Base-by-base conservation (phyloP, 2,329 filamentous ascomycete genomes). In the Epicoccum sorghinum region DNA sequence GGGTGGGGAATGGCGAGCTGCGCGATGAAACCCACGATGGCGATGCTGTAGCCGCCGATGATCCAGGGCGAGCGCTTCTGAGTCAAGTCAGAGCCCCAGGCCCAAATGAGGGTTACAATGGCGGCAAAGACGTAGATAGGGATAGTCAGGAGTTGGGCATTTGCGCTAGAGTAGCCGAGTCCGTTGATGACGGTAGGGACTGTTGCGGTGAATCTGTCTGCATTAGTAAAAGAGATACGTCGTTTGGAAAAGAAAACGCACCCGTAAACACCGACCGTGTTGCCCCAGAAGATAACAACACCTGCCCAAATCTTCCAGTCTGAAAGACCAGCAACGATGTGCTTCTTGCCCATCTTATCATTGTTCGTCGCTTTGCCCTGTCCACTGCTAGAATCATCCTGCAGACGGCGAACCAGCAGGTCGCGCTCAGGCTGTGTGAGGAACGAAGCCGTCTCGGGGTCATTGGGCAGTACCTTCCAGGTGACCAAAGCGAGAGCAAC, bases 21-120 rank as follows among this genome's bases (percentile, higher is more conserved):
- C 33, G 86, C 79, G 49, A 80, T 77, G 68, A 84, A 87, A 10
- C 84, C 85, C 25, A 81, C 68, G 0, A 79, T 79, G 9, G 81
- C 78, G 45, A 86, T 73, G 22, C 72, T 57, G 43, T 80, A 78
- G 8, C 82, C 82, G 3, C 72, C 61, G 12, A 86, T 76, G 32
- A 81, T 80, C 72, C 86, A 86, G 9, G 74, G 73, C 55, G 80
- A 86, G 0, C 84, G 80, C 54, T 81, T 79, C 36, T 77, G 79
- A 3, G 80, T 67, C 0, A 76, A 69, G 60, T 86, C 83, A 1
- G 82, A 83, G 6, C 75, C 61, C 61, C 77, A 80, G 0, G 83
- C 80, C 24, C 75, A 76, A 9, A 67, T 59, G 4, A 79, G 56
- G 7, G 74, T 74, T 23, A 76, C 57, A n/a, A 75, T 73, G 9